Percentiles rank a stretch among this genome's conserved stretches.
These are phyloP conservation scores for Amanita brunnescens DNA, from an alignment of 768 basidiomycete genomes.

Conservation along the genomic window DNA sequence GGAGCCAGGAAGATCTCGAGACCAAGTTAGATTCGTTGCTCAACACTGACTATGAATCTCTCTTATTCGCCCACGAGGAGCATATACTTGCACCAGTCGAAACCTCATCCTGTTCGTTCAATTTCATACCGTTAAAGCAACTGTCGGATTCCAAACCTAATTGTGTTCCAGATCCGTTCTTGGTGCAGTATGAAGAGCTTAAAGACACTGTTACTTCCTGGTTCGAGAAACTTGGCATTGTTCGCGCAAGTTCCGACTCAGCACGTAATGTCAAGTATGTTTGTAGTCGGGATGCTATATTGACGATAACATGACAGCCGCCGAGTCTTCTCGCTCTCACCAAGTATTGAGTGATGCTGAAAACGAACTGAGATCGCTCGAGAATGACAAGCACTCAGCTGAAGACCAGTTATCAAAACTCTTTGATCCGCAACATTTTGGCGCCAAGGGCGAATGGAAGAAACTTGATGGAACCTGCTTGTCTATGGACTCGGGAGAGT, in stretches of 20 bases:
- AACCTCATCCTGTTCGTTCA: conserved; percentile 46
- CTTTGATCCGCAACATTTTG: conserved; percentile 58
- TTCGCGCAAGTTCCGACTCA: conserved; percentile 29
- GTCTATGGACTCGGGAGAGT: conserved; percentile 84
- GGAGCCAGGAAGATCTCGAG: conserved; percentile 53
- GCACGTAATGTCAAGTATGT: conserved; percentile 24
- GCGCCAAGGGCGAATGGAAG: conserved; percentile 88
- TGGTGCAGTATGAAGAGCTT: conserved; percentile 65
- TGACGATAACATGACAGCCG: background rate
- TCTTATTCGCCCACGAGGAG: conserved; percentile 74
- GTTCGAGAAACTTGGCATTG: conserved; percentile 57
- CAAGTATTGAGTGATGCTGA: conserved; percentile 59
- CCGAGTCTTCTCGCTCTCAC: conserved; percentile 54
- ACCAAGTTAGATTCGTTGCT: conserved; percentile 48
- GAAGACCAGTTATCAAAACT: conserved; percentile 56
- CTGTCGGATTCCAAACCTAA: conserved; percentile 47
- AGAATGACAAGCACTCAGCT: conserved; percentile 45
- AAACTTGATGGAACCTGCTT: conserved; percentile 82
- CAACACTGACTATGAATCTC: conserved; percentile 58
- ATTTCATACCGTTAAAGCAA: background rate
- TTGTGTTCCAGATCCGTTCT: conserved; percentile 77
- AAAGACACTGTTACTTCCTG: conserved; percentile 52
- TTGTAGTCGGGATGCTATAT: background rate
- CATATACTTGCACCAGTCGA: conserved; percentile 42
- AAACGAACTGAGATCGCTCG: conserved; percentile 40